phyloP scores from a whole-genome alignment of 2,329 filamentous ascomycete species.

The Torrubiella hemipterigena region DNA sequence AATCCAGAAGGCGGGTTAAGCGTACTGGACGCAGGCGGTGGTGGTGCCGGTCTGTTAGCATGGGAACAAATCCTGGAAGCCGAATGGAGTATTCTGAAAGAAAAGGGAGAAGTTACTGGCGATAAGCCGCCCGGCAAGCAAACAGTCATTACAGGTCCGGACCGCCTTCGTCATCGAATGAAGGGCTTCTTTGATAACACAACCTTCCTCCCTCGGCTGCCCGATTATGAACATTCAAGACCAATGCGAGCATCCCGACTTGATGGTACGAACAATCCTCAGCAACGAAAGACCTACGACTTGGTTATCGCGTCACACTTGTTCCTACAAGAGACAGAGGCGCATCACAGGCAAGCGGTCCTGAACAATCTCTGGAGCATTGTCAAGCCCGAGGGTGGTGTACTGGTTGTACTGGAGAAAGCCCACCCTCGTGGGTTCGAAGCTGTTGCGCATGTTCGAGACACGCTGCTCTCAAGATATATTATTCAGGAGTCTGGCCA shows the following conservation, averaged over 20 bases:
- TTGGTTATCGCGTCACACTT: conserved; percentile 82
- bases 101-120: conserved; percentile 29
- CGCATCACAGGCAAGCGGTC: conserved; percentile 64
- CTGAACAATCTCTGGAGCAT: conserved; percentile 85
- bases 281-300: conserved; percentile 69
- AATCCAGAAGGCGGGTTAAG: conserved; percentile 44
- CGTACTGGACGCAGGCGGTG: conserved; percentile 63
- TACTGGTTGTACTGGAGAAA: conserved; percentile 83
- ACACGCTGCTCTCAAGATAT: conserved; percentile 64
- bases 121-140: conserved; percentile 54
- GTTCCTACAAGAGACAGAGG: conserved; percentile 64
- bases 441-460: conserved; percentile 72
- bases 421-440: conserved; percentile 88
- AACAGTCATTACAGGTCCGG: conserved; percentile 68
- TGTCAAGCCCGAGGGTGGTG: conserved; percentile 70
- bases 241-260: conserved; percentile 46
- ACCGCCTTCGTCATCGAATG: conserved; percentile 61
- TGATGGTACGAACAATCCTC: conserved; percentile 41
- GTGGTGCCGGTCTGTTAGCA: conserved; percentile 60
- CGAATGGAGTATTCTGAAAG: conserved; percentile 64
- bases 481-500: conserved; percentile 41
- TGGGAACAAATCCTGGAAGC: conserved; percentile 69
- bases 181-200: conserved; percentile 75
- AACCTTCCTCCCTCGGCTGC: conserved; percentile 82
- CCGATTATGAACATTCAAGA: conserved; percentile 64